Conservation (phyloP, 225 moss, liverwort and hornwort species). For the Bryum argenteum region DNA sequence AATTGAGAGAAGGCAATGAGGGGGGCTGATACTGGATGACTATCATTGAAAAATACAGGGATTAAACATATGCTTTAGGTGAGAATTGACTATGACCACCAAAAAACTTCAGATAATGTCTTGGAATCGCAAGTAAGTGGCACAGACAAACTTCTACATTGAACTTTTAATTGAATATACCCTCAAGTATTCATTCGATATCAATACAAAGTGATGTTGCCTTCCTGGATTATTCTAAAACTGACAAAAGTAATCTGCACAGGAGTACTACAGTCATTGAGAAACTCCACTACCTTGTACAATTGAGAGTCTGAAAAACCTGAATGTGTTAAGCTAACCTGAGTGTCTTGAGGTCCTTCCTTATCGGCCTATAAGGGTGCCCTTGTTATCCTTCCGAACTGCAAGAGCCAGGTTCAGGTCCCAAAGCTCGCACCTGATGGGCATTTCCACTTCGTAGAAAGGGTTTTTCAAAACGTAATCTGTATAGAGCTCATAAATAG, state of each 20-base stretch:
- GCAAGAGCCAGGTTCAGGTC: constrained; percentile 72
- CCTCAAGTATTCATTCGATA: background rate
- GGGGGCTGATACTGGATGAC: too few relatives aligned
- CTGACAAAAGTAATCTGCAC: background rate
- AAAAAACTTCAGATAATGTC: background rate
- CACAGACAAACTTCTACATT: background rate
- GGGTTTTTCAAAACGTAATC: constrained; percentile 90
- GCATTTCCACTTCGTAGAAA: constrained; percentile 95
- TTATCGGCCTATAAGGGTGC: constrained; percentile 46
- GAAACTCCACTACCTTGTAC: constrained; percentile 10
- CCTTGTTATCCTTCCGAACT: constrained; percentile 69
- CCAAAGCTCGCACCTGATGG: constrained; percentile 84
- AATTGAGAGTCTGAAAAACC: constrained; percentile 24
- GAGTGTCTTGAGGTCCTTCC: constrained; percentile 20
- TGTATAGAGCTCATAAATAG: constrained; percentile 78
- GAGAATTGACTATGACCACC: background rate
- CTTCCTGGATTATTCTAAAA: constrained; percentile 9
- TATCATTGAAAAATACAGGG: background rate
- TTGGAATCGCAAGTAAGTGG: constrained; percentile 1
- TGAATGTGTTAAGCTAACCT: background rate
- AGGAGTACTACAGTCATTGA: background rate
- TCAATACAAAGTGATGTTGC: constrained; percentile 16
- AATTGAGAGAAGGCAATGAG: too few relatives aligned
- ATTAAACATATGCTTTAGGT: background rate
- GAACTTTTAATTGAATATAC: background rate